Percentiles rank a stretch among this genome's conserved stretches.
Evolutionary conservation across 805 yeast genomes (phyloP).

Genomic region (Ogataea zsoltii): DNA sequence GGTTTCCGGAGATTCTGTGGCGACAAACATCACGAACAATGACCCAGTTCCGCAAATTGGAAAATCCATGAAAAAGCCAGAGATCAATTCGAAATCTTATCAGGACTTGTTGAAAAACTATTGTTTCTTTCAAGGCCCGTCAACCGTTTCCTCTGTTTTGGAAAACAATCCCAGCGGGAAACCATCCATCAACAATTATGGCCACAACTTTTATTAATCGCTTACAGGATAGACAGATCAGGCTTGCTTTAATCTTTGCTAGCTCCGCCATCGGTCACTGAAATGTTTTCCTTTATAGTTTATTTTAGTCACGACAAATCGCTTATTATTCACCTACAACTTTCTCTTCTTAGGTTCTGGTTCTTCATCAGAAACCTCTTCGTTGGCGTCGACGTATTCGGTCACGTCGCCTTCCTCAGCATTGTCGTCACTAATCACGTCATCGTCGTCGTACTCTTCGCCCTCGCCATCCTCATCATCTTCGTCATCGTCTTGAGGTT

Average conservation of each 20-base stretch:
- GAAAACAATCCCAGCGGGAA: conserved; percentile 20
- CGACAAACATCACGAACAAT: conserved; percentile 1
- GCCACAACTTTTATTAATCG: conserved; percentile 27
- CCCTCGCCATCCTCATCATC: conserved; percentile 45
- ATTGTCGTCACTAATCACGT: conserved; percentile 16
- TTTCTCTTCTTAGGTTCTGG: conserved; percentile 30
- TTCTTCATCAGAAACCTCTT: conserved; percentile 22
- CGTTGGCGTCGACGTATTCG: conserved; percentile 30
- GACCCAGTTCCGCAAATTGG: neutral
- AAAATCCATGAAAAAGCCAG: conserved; percentile 28
- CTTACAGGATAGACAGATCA: neutral
- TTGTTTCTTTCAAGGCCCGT: conserved; percentile 54
- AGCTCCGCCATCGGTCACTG: neutral
- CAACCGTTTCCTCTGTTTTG: conserved; percentile 34
- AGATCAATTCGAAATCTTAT: conserved; percentile 52
- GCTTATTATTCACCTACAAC: conserved; percentile 13
- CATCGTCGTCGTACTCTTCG: conserved; percentile 22
- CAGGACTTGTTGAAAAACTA: conserved; percentile 58
- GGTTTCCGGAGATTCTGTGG: neutral
- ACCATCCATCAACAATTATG: conserved; percentile 18
- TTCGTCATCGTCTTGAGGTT: conserved; percentile 53
- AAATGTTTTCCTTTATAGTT: neutral
- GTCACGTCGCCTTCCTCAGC: conserved; percentile 22
- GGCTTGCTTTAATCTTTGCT: neutral
- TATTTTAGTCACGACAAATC: conserved; percentile 6